Conservation (phyloP, 2,329 filamentous ascomycete species). For the Dactylellina haptotyla region DNA sequence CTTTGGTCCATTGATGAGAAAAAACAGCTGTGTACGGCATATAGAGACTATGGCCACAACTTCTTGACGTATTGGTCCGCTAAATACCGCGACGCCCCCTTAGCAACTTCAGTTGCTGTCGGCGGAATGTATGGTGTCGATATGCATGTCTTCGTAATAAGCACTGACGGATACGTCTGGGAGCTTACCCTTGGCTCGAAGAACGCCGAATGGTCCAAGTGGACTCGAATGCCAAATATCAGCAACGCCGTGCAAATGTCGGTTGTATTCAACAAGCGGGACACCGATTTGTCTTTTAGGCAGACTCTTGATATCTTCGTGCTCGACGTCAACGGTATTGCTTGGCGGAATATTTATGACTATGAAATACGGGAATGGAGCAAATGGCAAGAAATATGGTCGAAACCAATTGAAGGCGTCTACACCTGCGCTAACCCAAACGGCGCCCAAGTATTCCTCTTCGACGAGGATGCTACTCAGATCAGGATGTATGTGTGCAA, state of each 20-base stretch:
- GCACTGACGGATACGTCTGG: not conserved
- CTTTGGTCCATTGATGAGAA: not conserved
- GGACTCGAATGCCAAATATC: conserved; percentile 7
- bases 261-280: not conserved
- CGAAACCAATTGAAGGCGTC: not conserved
- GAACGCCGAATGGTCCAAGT: not conserved
- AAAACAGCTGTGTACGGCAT: not conserved
- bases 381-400: not conserved
- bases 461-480: not conserved
- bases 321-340: not conserved
- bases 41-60: not conserved
- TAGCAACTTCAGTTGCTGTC: not conserved
- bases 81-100: not conserved
- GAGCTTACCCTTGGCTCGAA: not conserved
- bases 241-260: conserved; percentile 1
- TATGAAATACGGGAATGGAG: not conserved
- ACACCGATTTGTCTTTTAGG: not conserved
- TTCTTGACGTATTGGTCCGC: not conserved
- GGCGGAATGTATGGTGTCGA: not conserved
- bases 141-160: not conserved
- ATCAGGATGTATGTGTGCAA: conserved; percentile 6
- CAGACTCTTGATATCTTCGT: conserved; percentile 9
- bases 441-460: conserved; percentile 1
- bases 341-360: not conserved
- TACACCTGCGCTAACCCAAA: conserved; percentile 4